Conservation (phyloP, 2,329 filamentous ascomycete genomes). For the Penicillium sp. region DNA sequence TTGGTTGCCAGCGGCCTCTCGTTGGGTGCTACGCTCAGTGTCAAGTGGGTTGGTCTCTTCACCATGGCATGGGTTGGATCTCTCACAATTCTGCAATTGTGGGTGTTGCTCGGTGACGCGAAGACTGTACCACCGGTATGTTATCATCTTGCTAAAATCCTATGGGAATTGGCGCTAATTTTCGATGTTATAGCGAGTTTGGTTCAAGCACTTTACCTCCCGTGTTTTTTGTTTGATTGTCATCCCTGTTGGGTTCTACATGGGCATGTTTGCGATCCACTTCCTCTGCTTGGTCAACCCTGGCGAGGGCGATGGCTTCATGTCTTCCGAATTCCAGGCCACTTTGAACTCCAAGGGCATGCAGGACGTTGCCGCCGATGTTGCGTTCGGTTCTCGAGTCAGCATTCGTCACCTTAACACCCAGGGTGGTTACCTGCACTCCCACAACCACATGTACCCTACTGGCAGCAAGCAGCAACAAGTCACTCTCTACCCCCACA, state of each 20-base stretch:
- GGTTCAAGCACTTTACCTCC: slow-evolving; percentile 91
- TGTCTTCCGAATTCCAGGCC: slow-evolving; percentile 98
- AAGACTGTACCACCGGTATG: slow-evolving; percentile 74
- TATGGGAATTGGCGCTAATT: slow-evolving; percentile 20
- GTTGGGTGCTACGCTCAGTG: slow-evolving; percentile 84
- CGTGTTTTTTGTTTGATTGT: slow-evolving; percentile 86
- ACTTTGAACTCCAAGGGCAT: slow-evolving; percentile 95
- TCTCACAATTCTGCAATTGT: slow-evolving; percentile 86
- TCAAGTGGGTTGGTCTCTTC: slow-evolving; percentile 98
- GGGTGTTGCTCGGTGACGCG: slow-evolving; percentile 86
- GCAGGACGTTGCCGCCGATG: slow-evolving; percentile 89
- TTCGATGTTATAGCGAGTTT: slow-evolving; percentile 56
- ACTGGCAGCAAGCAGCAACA: slow-evolving; percentile 97
- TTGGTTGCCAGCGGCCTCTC: slow-evolving; percentile 78
- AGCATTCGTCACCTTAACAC: slow-evolving; percentile 91
- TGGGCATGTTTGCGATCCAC: slow-evolving; percentile 96
- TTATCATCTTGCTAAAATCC: slow-evolving; percentile 4
- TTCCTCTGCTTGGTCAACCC: slow-evolving; percentile 91
- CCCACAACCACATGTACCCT: slow-evolving; percentile 95
- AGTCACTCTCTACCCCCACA: slow-evolving; percentile 96
- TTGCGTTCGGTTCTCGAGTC: slow-evolving; percentile 81
- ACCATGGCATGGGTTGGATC: slow-evolving; percentile 96
- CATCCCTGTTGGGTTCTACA: slow-evolving; percentile 84
- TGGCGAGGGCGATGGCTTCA: slow-evolving; percentile 96
- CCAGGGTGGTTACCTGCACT: slow-evolving; percentile 95